Base-by-base conservation (phyloP, 1,139 yeast genomes). In the Protomyces inouyei region DNA sequence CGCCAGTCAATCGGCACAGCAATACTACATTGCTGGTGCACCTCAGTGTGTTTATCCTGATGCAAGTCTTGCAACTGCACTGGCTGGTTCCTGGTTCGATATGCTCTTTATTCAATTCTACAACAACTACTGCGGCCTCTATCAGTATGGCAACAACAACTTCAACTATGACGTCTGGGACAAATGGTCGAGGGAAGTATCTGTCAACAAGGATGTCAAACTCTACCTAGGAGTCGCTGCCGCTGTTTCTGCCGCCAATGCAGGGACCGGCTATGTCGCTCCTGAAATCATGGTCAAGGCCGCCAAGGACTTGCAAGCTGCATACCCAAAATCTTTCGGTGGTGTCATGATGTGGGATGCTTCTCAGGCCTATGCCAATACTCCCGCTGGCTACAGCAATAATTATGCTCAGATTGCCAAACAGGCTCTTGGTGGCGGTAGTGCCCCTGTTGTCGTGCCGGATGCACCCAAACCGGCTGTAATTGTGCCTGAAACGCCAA, bases 21-120 rank as follows among this genome's bases (percentile, higher is more conserved):
- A 76, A 16, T 92, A 88, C 77, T 91, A 88, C 75, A 78, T 92
- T 59, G 84, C 96, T 63, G 97, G 97, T 68, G 96, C 98, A 69
- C 98, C 98, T 35, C 98, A 92, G 78, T 92, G 98, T 78, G 88
- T 86, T 21, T 88, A 85, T 74, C 98, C 97, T 23, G 98, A 92
- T 77, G 90, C 86, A 6, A 84, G 88, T 54, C 85, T 87, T 54
- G 95, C 96, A 68, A 83, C 84, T 64, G 77, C 87, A 46, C 76
- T 92, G 70, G 78, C 78, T 28, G 76, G 81, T 46, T 83, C 88
- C 23, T 79, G 83, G 54, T 78, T 92, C 69, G 98, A 92, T 76
- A 90, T 87, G 76, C 93, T 93, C 1, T 90, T 88, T 72, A 83
- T 92, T 71, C 98, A 92, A 79, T 92, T 92, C 78, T 92, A 92